phyloP scores from a whole-genome alignment of 495 filamentous ascomycete species.

The Penicillium egyptiacum region DNA sequence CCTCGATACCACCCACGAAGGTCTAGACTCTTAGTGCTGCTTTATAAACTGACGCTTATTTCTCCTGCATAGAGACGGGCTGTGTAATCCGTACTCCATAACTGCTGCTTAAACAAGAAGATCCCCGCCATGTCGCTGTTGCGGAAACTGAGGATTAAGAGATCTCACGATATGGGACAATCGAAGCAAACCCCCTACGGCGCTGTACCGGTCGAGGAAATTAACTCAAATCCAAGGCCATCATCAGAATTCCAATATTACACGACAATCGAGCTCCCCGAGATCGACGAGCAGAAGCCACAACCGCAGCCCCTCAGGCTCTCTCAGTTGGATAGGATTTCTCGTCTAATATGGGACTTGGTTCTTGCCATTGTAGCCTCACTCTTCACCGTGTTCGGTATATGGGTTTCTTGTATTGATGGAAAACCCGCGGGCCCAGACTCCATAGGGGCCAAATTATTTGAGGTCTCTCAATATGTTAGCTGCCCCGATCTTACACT shows the following conservation, averaged over 20 bases:
- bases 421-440: background rate
- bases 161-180: background rate
- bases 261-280: background rate
- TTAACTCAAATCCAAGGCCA: background rate
- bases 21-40: background rate
- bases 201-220: background rate
- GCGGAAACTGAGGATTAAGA: background rate
- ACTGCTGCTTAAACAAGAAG: background rate
- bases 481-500: background rate
- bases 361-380: background rate
- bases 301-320: background rate
- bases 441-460: background rate
- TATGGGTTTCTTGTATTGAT: slow-evolving; percentile 3
- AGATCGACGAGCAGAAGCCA: background rate
- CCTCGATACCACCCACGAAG: no score
- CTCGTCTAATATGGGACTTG: background rate
- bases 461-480: slow-evolving; percentile 2
- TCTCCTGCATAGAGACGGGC: background rate
- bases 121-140: background rate
- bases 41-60: background rate
- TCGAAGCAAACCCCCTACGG: background rate
- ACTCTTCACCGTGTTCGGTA: background rate
- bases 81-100: background rate
- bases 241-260: background rate
- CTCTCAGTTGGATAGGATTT: background rate